Evolutionary conservation across 2,329 filamentous ascomycete genomes (phyloP).

Genomic region (Aureobasidium pullulans): DNA sequence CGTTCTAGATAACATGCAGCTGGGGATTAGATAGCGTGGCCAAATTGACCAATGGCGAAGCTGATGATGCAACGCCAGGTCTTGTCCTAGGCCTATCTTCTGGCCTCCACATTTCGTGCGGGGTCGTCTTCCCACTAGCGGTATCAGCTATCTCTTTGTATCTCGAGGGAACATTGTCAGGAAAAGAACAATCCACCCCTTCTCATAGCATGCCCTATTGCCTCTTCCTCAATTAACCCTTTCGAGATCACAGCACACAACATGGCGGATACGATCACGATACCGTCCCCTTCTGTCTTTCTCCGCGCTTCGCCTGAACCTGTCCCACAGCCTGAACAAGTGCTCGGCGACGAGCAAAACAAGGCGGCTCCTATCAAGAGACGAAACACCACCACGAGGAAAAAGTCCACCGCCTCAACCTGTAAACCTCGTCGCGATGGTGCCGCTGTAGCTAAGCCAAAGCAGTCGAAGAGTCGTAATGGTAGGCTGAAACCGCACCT

Average conservation of each 20-base stretch:
- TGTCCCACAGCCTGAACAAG: constrained; percentile 20
- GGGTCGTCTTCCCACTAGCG: neutral
- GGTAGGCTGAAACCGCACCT: constrained; percentile 39
- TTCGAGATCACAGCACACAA: constrained; percentile 13
- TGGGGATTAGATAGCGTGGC: constrained; percentile 2
- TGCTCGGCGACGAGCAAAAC: constrained; percentile 22
- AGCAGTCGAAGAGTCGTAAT: constrained; percentile 69
- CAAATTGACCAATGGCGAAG: constrained; percentile 6
- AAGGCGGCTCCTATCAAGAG: constrained; percentile 16
- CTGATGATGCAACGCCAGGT: constrained; percentile 10
- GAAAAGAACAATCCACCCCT: constrained; percentile 8
- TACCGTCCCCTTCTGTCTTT: constrained; percentile 53
- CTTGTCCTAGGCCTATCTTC: constrained; percentile 6
- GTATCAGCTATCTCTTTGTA: constrained; percentile 1
- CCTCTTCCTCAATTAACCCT: neutral
- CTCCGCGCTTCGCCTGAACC: constrained; percentile 31
- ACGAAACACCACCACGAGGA: constrained; percentile 15
- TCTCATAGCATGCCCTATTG: constrained; percentile 1
- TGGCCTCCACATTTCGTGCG: constrained; percentile 5
- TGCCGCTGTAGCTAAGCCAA: constrained; percentile 49
- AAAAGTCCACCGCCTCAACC: constrained; percentile 20
- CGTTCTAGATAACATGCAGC: constrained; percentile 6
- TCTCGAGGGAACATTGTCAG: constrained; percentile 3
- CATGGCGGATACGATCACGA: constrained; percentile 51
- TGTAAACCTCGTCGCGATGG: constrained; percentile 21